phyloP scores from a whole-genome alignment of 495 filamentous ascomycete genomes.

The Endocarpon pusillum region DNA sequence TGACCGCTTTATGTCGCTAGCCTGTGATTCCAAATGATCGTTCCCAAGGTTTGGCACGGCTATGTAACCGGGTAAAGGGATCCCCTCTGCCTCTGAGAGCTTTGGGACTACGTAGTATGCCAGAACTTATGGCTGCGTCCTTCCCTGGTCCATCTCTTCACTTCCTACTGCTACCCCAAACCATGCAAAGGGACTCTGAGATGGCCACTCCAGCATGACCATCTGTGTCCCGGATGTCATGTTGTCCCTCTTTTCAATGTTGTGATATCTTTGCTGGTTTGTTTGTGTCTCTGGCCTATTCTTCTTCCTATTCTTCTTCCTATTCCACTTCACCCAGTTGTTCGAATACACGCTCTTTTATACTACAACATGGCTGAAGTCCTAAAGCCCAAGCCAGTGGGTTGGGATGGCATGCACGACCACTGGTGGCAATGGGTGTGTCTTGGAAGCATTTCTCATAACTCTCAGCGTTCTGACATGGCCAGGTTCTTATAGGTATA shows the following conservation, averaged over 20 bases:
- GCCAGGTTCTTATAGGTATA: conserved; percentile 23
- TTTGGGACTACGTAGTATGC: conserved; percentile 6
- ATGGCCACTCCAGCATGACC: too few species aligned
- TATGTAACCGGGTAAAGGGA: conserved; percentile 10
- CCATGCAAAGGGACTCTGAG: too few species aligned
- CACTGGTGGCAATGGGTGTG: conserved; percentile 31
- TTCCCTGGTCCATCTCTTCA: conserved; percentile 7
- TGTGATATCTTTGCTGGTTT: conserved; percentile 12
- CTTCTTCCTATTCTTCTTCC: conserved; percentile 4
- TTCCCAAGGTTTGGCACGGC: conserved; percentile 11
- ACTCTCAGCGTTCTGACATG: conserved; percentile 7
- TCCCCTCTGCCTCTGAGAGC: too few species aligned
- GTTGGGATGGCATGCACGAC: conserved; percentile 20
- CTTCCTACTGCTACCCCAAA: conserved; percentile 3
- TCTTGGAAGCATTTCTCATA: conserved; percentile 5
- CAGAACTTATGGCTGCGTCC: conserved; percentile 10
- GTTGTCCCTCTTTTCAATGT: conserved; percentile 5
- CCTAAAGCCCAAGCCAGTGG: conserved; percentile 18
- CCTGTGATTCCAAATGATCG: conserved; percentile 6
- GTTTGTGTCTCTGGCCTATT: conserved; percentile 1
- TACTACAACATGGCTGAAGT: conserved; percentile 16
- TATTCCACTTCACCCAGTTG: conserved; percentile 3
- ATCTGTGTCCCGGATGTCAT: too few species aligned
- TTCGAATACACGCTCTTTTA: background rate
- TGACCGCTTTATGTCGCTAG: conserved; percentile 1